Evolutionary conservation across 495 filamentous ascomycete genomes (phyloP), one percentile per base, ranked within the genome.

Genomic region (Cudoniella acicularis): DNA sequence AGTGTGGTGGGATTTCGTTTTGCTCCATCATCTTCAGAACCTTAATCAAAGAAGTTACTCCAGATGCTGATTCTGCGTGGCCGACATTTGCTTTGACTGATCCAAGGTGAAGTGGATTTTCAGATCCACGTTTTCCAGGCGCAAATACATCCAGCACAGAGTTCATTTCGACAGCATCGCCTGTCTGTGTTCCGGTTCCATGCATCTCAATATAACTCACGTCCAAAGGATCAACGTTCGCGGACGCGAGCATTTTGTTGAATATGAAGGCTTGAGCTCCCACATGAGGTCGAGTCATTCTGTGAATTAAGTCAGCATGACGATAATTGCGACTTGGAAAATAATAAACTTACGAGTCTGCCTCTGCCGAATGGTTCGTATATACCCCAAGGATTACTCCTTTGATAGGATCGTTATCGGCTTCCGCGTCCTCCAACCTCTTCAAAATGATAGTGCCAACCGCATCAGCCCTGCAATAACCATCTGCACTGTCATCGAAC

Each of bases 21-120:
- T 93, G 18, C 23, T 57, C 2, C 54, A 96, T 74, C 91, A 96
- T 96, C 71, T 96, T 69, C 51, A 96, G 69, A 20, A 97, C 77
- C 1, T 63, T 97, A 68, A 89, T 78, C 20, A 97, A 76, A 1
- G 9, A 22, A 2, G 47, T 40, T 21, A 96, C 67, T 60, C 92
- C 92, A 46, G 92, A 93, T 0, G 86, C 89, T 30, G 91, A 88
- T 69, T 96, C 92, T 36, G 85, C 90, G 70, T 97, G 92, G 1
- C 92, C 92, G 24, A 97, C 79, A 57, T 96, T 96, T 0, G 92
- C 80, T 64, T 96, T 94, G 89, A 47, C 22, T 81, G 77, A 62
- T 84, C 72, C 89, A 56, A 56, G 41, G 27, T 48, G 21, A 16
- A 56, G 53, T 1, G 79, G 25, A 10, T 57, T 1, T 8, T 51